Evolutionary conservation across 2,329 filamentous ascomycete species (phyloP), one percentile per base, ranked within the genome.

Genomic region (Phymatotrichopsis omnivora): DNA sequence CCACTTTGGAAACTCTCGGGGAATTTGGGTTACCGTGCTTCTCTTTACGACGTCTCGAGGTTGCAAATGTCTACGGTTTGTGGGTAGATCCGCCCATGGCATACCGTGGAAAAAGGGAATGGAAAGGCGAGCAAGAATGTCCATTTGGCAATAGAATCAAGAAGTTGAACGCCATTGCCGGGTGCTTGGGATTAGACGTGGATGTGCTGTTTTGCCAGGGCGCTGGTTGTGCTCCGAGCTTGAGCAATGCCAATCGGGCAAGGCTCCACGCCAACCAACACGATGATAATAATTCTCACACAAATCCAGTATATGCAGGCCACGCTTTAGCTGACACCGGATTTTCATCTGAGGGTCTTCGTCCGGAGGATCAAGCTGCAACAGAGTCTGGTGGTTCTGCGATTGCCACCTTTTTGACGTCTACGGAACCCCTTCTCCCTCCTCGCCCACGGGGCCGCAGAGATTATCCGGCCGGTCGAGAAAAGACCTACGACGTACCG

Each of bases 181-280:
- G 52, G 14, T 50, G 45, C 30, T 42, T 54, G 23, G 52, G 52
- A 10, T 33, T 54, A 8, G 49, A 52, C 7, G 37, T 54, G 8
- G 52, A 54, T 34, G 46, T 54, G 27, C 42, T 49, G 20, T 54
- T 54, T 28, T 54, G 52, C 19, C 52, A 54, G 33, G 52, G 52
- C 8, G 45, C 49, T 4, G 44, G 39, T 7, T 54, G 52, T 14
- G 51, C 51, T 39, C 48, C 48, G 5, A 51, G 48, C 23, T 49
- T 40, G 17, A 45, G 49, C 20, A 43, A 51, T 27, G 35, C 38
- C 31, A 49, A 45, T 17, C 49, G 48, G 48, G n/a, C n/a, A n/a
- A n/a, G n/a, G n/a, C n/a, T n/a, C n/a, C n/a, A n/a, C n/a, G n/a
- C n/a, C n/a, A n/a, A n/a, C n/a, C n/a, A n/a, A n/a, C n/a, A n/a